Percentiles rank a stretch among this genome's conserved stretches.
These are phyloP conservation scores for Escallonia herrerae DNA, from an alignment of 129 eudicot species.

Conservation along the genomic window DNA sequence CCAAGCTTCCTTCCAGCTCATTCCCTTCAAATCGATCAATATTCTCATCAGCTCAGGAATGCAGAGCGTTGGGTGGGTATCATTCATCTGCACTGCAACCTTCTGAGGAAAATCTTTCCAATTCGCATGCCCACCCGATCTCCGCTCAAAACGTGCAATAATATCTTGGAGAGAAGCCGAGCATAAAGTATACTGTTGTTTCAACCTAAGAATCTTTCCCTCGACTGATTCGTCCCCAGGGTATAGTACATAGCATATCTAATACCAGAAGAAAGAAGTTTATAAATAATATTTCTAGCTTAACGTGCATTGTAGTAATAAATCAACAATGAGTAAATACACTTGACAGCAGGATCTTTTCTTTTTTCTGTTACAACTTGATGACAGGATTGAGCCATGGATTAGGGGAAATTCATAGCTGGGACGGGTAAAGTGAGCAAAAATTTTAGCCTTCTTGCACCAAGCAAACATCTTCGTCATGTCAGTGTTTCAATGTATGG, in stretches of 20 bases:
- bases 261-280: conserved; percentile 23
- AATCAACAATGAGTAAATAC: too few species aligned
- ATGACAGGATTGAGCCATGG: too few species aligned
- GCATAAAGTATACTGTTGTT: conserved; percentile 93
- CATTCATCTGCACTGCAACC: conserved; percentile 99
- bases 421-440: too few species aligned
- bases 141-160: conserved; percentile 70
- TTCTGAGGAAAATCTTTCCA: conserved; percentile 87
- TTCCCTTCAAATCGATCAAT: conserved; percentile 81
- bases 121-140: conserved; percentile 49
- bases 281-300: not conserved
- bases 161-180: conserved; percentile 97
- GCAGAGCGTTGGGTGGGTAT: conserved; percentile 96
- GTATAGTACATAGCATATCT: conserved; percentile 78
- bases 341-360: too few species aligned
- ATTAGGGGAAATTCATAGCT: too few species aligned
- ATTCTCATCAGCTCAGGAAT: conserved; percentile 94
- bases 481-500: too few species aligned
- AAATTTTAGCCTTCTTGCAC: too few species aligned
- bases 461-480: too few species aligned
- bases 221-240: conserved; percentile 93
- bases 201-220: conserved; percentile 81
- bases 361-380: too few species aligned
- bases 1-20: conserved; percentile 92
- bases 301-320: too few species aligned